phyloP scores from a whole-genome alignment of 164 flowering plant genomes.

The Aristolochia fimbriata region DNA sequence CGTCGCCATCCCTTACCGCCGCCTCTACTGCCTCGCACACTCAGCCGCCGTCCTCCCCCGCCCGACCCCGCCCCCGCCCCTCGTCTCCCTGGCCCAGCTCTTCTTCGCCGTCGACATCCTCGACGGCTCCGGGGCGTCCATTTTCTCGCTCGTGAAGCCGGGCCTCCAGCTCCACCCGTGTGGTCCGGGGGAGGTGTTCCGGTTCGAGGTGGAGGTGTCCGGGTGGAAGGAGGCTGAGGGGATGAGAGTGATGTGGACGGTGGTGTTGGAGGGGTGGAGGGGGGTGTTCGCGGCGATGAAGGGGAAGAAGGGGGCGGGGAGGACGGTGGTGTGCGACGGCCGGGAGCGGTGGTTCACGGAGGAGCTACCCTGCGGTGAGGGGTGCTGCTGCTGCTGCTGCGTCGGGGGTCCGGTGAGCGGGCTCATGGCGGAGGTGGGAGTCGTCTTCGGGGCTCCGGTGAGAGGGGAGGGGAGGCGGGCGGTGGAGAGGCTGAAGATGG shows the following conservation, averaged over 20 bases:
- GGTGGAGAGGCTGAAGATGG: constrained; percentile 40
- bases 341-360: constrained; percentile 52
- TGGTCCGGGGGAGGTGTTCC: constrained; percentile 27
- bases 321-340: constrained; percentile 17
- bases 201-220: constrained; percentile 24
- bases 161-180: constrained; percentile 10
- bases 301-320: constrained; percentile 24
- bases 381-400: too few relatives aligned
- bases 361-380: constrained; percentile 46
- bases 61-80: constrained; percentile 26
- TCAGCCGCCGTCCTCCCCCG: constrained; percentile 23
- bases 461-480: constrained; percentile 12
- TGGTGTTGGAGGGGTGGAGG: constrained; percentile 35
- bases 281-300: constrained; percentile 51
- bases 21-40: constrained; percentile 30
- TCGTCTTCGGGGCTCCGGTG: constrained; percentile 18
- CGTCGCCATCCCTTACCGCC: constrained; percentile 21
- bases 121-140: neutral
- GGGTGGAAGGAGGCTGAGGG: neutral
- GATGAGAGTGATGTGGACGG: constrained; percentile 39
- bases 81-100: constrained; percentile 25
- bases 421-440: constrained; percentile 41
- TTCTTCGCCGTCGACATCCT: constrained; percentile 26
- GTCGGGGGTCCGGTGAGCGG: constrained; percentile 13
- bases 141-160: constrained; percentile 7